Conservation (phyloP, 129 eudicot genomes). For the Saussurea involucrata region DNA sequence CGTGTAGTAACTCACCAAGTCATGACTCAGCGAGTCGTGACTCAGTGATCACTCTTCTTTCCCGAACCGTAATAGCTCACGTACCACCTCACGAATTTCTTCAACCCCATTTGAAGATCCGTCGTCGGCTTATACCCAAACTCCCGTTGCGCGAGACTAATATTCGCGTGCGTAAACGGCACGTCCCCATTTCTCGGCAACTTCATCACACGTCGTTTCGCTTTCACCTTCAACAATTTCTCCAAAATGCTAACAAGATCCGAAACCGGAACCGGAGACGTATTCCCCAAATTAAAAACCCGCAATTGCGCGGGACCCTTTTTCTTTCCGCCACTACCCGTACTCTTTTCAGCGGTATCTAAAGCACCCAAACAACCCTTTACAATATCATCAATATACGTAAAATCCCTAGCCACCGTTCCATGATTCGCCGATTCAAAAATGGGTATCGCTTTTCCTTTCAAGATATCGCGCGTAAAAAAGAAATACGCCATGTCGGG, state of each 20-base stretch:
- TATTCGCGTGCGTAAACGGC: constrained; percentile 50
- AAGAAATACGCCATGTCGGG: constrained; percentile 52
- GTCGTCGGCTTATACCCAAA: constrained; percentile 53
- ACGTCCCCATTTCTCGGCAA: constrained; percentile 55
- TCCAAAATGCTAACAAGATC: constrained; percentile 44
- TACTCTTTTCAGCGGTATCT: constrained; percentile 54
- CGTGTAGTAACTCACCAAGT: too few relatives aligned
- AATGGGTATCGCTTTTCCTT: constrained; percentile 35
- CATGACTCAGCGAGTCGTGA: neutral
- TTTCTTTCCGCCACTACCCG: constrained; percentile 52
- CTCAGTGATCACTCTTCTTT: constrained; percentile 56
- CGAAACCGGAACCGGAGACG: constrained; percentile 44
- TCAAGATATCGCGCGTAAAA: constrained; percentile 42
- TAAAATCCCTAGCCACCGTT: constrained; percentile 43
- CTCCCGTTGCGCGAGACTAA: constrained; percentile 41
- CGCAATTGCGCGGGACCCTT: constrained; percentile 42
- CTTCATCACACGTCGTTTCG: constrained; percentile 43
- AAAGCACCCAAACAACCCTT: constrained; percentile 54
- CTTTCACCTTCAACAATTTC: constrained; percentile 41
- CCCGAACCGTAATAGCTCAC: constrained; percentile 47
- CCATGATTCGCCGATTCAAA: constrained; percentile 37
- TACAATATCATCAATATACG: constrained; percentile 49
- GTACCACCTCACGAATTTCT: constrained; percentile 52
- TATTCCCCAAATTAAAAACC: constrained; percentile 45
- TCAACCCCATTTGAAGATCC: constrained; percentile 44